Evolutionary conservation across 345 rosid genomes (phyloP).

Genomic region (Camelina sativa): DNA sequence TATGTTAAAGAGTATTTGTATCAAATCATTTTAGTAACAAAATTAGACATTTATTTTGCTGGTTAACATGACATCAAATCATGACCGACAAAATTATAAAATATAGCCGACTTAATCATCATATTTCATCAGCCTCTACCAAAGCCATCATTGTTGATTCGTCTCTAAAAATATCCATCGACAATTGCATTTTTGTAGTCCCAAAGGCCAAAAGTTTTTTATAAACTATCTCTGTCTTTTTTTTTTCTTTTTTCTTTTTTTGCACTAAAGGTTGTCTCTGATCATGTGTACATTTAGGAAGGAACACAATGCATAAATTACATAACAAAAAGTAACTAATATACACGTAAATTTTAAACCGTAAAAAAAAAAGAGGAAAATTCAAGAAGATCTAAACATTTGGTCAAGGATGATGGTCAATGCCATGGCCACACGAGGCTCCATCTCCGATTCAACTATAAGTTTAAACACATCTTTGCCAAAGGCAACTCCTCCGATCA

Average conservation of each 20-base stretch:
- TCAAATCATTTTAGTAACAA: neutral
- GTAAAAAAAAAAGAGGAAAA: neutral
- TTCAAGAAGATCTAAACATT: conserved; percentile 71
- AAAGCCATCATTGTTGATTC: conserved; percentile 17
- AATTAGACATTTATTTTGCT: neutral
- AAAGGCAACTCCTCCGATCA: conserved; percentile 62
- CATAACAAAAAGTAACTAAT: conserved; percentile 30
- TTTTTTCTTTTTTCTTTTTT: neutral
- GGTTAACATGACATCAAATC: neutral
- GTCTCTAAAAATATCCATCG: neutral
- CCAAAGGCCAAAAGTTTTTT: neutral
- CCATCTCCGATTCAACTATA: conserved; percentile 66
- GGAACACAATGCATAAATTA: conserved; percentile 30
- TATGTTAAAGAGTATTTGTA: neutral
- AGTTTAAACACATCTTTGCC: conserved; percentile 82
- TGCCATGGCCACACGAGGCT: conserved; percentile 73
- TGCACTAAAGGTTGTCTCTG: neutral
- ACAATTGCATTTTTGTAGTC: neutral
- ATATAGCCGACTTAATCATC: neutral
- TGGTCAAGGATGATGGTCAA: conserved; percentile 84
- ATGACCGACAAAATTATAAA: conserved; percentile 1
- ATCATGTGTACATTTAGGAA: conserved; percentile 21
- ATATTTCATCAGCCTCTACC: neutral
- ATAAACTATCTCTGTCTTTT: neutral
- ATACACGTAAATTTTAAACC: conserved; percentile 16